Percentiles rank a stretch among this genome's conserved stretches.
These are phyloP conservation scores for Sanguinoderma infundibulare DNA, from an alignment of 1,284 basidiomycete species.

Conservation along the genomic window DNA sequence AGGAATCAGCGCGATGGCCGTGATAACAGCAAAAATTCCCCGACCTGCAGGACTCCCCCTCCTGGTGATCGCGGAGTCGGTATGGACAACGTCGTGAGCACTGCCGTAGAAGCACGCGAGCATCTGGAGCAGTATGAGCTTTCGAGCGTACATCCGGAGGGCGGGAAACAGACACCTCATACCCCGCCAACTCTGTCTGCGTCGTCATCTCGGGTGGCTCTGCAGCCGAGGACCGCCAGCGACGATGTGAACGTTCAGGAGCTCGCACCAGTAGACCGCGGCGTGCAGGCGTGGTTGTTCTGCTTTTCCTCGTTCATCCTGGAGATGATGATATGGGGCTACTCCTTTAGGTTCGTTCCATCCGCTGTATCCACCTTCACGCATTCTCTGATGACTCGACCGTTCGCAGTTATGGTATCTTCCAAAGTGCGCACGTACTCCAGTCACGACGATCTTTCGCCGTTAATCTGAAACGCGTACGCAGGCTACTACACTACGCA, in stretches of 20 bases:
- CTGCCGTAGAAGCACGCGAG: neutral
- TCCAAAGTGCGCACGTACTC: slow-evolving; percentile 24
- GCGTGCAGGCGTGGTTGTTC: slow-evolving; percentile 6
- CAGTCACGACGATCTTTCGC: neutral
- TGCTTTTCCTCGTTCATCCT: slow-evolving; percentile 19
- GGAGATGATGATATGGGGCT: slow-evolving; percentile 43
- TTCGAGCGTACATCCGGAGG: neutral
- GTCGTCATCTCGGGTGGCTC: neutral
- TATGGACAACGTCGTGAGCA: neutral
- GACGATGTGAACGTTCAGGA: slow-evolving; percentile 10
- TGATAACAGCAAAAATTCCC: too few relatives aligned
- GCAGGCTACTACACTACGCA: slow-evolving; percentile 29
- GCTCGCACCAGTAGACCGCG: slow-evolving; percentile 6
- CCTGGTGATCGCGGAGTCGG: too few relatives aligned
- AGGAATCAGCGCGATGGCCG: too few relatives aligned
- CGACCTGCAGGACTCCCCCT: too few relatives aligned
- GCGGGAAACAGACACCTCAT: neutral
- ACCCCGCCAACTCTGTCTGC: neutral
- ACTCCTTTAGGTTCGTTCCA: slow-evolving; percentile 19
- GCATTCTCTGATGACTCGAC: neutral
- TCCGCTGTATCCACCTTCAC: neutral
- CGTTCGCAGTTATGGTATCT: slow-evolving; percentile 27
- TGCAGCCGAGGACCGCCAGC: neutral
- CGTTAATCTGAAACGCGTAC: neutral
- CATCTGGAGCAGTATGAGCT: neutral